Base-by-base conservation (phyloP, 148 eudicot genomes). In the Bassia scoparia region DNA sequence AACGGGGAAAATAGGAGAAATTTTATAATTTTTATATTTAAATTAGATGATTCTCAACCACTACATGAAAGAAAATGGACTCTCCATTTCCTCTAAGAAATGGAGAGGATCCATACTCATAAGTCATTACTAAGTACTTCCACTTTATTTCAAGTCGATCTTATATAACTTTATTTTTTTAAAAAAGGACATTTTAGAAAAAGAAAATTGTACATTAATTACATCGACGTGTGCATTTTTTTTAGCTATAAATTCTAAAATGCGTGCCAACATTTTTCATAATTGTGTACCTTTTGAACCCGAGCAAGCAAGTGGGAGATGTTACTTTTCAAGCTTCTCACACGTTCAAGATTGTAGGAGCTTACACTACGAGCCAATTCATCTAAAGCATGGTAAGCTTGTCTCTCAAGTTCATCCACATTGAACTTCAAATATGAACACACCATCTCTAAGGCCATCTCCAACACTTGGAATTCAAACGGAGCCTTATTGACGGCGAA, bases 231-330 rank as follows among this genome's bases (percentile, higher is more conserved):
- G 29, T 68, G n/a, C n/a, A n/a, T n/a, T n/a, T n/a, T n/a, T n/a
- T n/a, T n/a, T n/a, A n/a, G n/a, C n/a, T n/a, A n/a, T n/a, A n/a
- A n/a, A n/a, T n/a, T n/a, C n/a, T n/a, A n/a, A n/a, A 29, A 35
- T 43, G 16, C 13, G 63, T 35, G 24, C 30, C 4, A 61, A 56
- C 23, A 29, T 24, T n/a, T n/a, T n/a, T n/a, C n/a, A n/a, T n/a
- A n/a, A n/a, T 15, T 48, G 86, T 89, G 48, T 89, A 95, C 99
- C 97, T 92, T 95, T 72, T 95, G 99, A 52, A 95, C 97, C 56
- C 94, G 86, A 66, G 97, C 99, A 76, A 95, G 99, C 83, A 95
- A 78, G 52, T 89, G 92, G 52, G 99, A 92, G 46, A 95, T 88
- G 62, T 89, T 87, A 84, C 97, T 95, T 76, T 95, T 95, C 86